A percentile compares a stretch with the other conserved stretches of the same genome.
phyloP scores from a whole-genome alignment of 164 flowering plant genomes.

The Liriodendron chinense region DNA sequence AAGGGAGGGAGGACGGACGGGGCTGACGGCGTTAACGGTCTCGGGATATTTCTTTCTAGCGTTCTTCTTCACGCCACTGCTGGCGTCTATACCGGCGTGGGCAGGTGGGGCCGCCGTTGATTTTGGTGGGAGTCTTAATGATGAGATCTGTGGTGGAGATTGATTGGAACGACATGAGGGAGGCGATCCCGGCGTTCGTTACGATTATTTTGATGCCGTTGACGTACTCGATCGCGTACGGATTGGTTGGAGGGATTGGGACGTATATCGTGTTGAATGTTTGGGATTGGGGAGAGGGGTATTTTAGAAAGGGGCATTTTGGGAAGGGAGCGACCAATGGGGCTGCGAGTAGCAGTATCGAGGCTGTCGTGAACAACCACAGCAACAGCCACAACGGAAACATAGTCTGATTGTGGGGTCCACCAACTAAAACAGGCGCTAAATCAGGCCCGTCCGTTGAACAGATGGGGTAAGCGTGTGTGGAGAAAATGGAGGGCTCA shows the following conservation, averaged over 20 bases:
- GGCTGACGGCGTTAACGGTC: constrained; percentile 77
- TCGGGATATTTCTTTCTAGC: constrained; percentile 67
- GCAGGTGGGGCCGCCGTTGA: constrained; percentile 95
- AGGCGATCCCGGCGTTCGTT: constrained; percentile 84
- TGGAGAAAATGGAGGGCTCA: too few species aligned
- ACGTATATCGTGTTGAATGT: constrained; percentile 57
- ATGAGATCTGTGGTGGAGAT: constrained; percentile 86
- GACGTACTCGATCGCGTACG: constrained; percentile 88
- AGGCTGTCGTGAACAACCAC: not conserved
- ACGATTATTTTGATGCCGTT: constrained; percentile 78
- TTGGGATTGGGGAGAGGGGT: constrained; percentile 58
- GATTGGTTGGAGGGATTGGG: constrained; percentile 84
- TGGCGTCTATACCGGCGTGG: constrained; percentile 94
- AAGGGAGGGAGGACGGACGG: constrained; percentile 90
- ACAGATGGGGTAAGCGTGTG: too few species aligned
- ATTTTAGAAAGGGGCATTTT: not conserved
- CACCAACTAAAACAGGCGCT: too few species aligned
- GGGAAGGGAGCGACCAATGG: not conserved
- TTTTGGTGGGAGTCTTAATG: constrained; percentile 89
- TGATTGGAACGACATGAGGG: constrained; percentile 78
- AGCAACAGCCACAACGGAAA: not conserved
- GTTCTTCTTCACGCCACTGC: constrained; percentile 77
- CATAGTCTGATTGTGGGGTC: not conserved
- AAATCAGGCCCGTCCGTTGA: too few species aligned
- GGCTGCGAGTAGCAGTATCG: too few species aligned